These are phyloP conservation scores for Primulina huaijiensis DNA, from an alignment of 257 asterid genomes.

Conservation along the genomic window DNA sequence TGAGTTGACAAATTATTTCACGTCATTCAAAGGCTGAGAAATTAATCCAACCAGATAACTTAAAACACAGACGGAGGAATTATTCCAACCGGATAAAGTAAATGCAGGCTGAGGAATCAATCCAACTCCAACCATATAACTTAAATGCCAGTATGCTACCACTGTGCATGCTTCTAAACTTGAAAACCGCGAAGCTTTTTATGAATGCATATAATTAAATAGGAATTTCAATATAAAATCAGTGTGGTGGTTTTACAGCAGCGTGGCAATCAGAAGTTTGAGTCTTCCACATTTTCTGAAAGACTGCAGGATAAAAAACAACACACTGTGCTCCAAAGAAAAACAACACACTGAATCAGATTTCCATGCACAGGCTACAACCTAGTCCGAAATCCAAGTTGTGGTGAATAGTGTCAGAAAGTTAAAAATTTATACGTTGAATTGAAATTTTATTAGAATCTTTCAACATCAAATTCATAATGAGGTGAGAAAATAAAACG, in stretches of 20 bases:
- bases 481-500: background rate
- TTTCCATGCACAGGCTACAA: background rate
- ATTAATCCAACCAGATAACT: constrained; percentile 18
- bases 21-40: constrained; percentile 22
- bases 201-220: background rate
- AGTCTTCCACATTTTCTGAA: background rate
- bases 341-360: background rate
- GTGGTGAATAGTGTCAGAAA: background rate
- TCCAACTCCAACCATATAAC: background rate
- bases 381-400: background rate
- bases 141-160: background rate
- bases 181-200: background rate
- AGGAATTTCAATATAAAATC: too few species aligned
- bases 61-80: too few species aligned
- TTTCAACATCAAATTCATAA: background rate
- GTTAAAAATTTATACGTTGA: too few species aligned
- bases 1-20: constrained; percentile 18
- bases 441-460: too few species aligned
- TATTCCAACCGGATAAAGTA: background rate
- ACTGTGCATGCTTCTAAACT: background rate
- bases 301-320: background rate
- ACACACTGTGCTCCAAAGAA: too few species aligned
- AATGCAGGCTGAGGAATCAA: constrained; percentile 10
- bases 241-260: background rate
- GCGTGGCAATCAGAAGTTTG: background rate